A percentile compares a stretch with the other conserved stretches of the same genome.
Evolutionary conservation across 2,329 filamentous ascomycete species (phyloP).

Genomic region (Fusarium agapanthi): DNA sequence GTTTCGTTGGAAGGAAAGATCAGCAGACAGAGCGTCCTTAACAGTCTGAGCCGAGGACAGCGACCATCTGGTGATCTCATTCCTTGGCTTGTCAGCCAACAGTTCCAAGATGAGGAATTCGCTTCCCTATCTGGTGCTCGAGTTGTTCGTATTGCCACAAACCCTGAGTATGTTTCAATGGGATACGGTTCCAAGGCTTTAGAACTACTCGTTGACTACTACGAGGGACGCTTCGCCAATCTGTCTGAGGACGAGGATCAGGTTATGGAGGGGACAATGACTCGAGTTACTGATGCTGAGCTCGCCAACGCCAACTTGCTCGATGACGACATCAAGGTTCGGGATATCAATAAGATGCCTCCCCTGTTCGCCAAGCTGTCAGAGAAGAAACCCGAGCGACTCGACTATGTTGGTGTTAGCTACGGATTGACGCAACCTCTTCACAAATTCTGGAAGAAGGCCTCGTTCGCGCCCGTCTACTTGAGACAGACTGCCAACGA

Average conservation of each 20-base stretch:
- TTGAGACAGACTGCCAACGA: conserved; percentile 95
- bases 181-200: conserved; percentile 93
- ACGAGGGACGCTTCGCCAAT: conserved; percentile 89
- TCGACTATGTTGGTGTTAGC: conserved; percentile 95
- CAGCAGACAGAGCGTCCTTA: conserved; percentile 90
- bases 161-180: conserved; percentile 91
- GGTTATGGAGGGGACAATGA: conserved; percentile 69
- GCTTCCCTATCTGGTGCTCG: conserved; percentile 91
- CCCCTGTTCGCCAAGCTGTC: conserved; percentile 89
- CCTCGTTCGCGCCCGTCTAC: conserved; percentile 88
- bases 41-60: conserved; percentile 87
- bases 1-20: conserved; percentile 95
- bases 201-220: conserved; percentile 88
- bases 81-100: conserved; percentile 96
- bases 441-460: conserved; percentile 97
- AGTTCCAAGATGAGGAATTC: conserved; percentile 98
- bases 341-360: conserved; percentile 91
- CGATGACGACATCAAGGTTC: conserved; percentile 87
- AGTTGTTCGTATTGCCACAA: conserved; percentile 93
- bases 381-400: conserved; percentile 78
- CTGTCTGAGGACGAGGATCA: conserved; percentile 75
- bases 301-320: conserved; percentile 79
- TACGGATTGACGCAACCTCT: conserved; percentile 88
- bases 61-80: conserved; percentile 92
- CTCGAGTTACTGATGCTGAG: conserved; percentile 83